phyloP scores from a whole-genome alignment of 208 protist genomes.

The Tritrichomonas musculus region DNA sequence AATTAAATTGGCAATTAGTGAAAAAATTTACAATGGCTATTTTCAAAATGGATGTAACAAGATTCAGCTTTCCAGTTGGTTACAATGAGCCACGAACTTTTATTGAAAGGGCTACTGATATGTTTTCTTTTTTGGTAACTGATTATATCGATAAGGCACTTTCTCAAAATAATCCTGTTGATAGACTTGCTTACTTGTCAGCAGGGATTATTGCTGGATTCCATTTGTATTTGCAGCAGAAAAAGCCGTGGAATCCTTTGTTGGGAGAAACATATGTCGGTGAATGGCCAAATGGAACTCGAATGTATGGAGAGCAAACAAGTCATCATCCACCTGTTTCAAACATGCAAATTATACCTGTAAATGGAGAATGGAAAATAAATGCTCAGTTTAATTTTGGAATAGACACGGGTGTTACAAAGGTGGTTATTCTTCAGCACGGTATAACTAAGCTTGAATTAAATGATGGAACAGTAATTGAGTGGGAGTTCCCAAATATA shows the following conservation, averaged over 20 bases:
- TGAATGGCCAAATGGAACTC: conserved; percentile 17
- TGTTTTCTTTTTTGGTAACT: not conserved
- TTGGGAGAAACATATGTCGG: conserved; percentile 21
- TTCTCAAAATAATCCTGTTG: not conserved
- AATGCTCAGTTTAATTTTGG: not conserved
- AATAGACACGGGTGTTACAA: not conserved
- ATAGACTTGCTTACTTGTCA: conserved; percentile 1
- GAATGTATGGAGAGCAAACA: conserved; percentile 36
- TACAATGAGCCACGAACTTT: conserved; percentile 36
- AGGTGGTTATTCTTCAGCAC: not conserved
- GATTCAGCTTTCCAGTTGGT: conserved; percentile 28
- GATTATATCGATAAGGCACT: not conserved
- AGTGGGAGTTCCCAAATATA: not conserved
- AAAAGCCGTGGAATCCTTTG: conserved; percentile 40
- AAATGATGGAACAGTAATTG: not conserved
- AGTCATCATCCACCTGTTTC: conserved; percentile 40
- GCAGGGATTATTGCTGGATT: conserved; percentile 32
- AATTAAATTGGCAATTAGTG: not conserved
- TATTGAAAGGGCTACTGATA: not conserved
- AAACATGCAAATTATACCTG: not conserved
- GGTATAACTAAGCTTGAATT: not conserved
- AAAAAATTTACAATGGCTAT: not conserved
- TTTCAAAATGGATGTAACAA: not conserved
- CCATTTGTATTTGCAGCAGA: conserved; percentile 16
- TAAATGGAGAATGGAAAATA: not conserved